phyloP scores from a whole-genome alignment of 2,329 filamentous ascomycete genomes.

The Microsporum audouinii region DNA sequence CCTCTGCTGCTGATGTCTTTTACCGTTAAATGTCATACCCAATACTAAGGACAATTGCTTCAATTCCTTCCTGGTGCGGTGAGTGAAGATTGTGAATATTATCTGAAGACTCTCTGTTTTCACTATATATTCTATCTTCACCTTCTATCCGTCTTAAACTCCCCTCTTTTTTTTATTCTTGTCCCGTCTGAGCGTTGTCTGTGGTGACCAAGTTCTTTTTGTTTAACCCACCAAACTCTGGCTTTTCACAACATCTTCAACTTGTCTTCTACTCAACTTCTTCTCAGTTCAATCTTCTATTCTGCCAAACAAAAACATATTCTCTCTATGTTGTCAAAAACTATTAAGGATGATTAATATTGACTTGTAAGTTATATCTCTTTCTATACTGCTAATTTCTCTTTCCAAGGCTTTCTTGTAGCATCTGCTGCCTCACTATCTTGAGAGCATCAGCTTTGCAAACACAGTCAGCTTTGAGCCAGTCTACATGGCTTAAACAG shows the following conservation, averaged over 20 bases:
- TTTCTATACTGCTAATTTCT: neutral
- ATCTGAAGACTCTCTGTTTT: neutral
- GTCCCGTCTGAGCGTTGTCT: neutral
- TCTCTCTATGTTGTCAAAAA: neutral
- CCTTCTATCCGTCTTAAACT: neutral
- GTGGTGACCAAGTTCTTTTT: neutral
- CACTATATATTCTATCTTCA: neutral
- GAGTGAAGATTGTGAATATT: neutral
- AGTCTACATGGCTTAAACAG: neutral
- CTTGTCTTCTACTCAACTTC: neutral
- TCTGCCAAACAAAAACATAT: neutral
- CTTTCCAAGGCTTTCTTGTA: neutral
- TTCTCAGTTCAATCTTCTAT: neutral
- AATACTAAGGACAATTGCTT: neutral
- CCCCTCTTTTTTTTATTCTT: neutral
- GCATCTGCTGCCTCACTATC: neutral
- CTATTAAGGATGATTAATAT: neutral
- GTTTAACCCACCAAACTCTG: neutral
- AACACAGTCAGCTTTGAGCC: neutral
- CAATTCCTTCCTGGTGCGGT: neutral
- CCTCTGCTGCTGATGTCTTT: neutral
- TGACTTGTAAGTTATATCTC: neutral
- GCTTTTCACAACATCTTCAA: neutral
- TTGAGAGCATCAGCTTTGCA: neutral
- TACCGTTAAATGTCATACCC: neutral